Base-by-base conservation (phyloP, 2,329 filamentous ascomycete genomes). In the Sclerotinia minor region DNA sequence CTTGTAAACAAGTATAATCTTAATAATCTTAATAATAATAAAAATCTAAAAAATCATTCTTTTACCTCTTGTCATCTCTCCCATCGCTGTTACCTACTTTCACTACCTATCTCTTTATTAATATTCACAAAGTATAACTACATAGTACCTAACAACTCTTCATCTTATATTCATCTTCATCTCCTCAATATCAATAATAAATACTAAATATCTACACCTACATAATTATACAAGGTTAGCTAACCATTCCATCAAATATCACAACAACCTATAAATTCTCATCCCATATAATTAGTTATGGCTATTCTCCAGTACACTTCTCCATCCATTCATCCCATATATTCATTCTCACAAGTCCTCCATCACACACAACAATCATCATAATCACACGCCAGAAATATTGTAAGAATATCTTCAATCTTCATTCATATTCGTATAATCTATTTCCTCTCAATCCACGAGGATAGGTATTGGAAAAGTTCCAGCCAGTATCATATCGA, bases 371-470 rank as follows among this genome's bases (percentile, higher is more conserved):
- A 11, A 32, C n/a, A 8, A 5, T 47, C 8, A 47, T 60, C 26
- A 59, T 41, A 29, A 17, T 32, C 29, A 6, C 7, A 47, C 53
- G 17, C 53, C 21, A 38, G 53, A 38, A 35, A 32, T 13, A 6
- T 55, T 15, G 52, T 55, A 35, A n/a, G 38, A 41, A 26, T 24
- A 49, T 47, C 26, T 60, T 49, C 5, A 2, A 35, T 35, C 2
- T 60, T 45, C 4, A 45, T 24, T 49, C 13, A 60, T 55, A 55
- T 49, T 15, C 19, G 35, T 44, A 35, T 49, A 47, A 9, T 60
- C 26, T 49, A 60, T 49, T 60, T 49, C 29, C 45, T 26, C 59
- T 35, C 59, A 50, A 50, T 35, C 59, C 59, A 50, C 29, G 21
- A 38, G n/a, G 21, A 29, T 61, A 50, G 45, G 44, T 49, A 35